Evolutionary conservation across 2,329 filamentous ascomycete genomes (phyloP).

Genomic region (Xylaria sp.): DNA sequence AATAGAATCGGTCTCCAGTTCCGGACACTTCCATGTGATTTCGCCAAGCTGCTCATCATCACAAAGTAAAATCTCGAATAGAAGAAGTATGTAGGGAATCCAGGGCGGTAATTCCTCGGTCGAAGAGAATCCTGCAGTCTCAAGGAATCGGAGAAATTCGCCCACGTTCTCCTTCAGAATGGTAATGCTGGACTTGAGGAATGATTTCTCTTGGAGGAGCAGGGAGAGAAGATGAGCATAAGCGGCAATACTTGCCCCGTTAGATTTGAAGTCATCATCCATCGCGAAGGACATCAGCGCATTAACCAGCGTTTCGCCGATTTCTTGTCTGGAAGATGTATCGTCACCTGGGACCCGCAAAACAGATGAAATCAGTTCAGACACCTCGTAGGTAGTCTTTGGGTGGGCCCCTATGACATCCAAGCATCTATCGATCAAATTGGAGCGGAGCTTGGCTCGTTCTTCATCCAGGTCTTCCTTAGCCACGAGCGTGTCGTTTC

Average conservation of each 20-base stretch:
- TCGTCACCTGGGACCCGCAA: conserved; percentile 51
- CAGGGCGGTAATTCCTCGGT: conserved; percentile 80
- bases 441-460: conserved; percentile 64
- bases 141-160: conserved; percentile 73
- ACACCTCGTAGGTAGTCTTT: conserved; percentile 82
- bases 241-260: conserved; percentile 63
- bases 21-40: conserved; percentile 62
- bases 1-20: conserved; percentile 43
- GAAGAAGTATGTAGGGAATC: conserved; percentile 84
- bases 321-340: conserved; percentile 55
- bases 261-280: conserved; percentile 58
- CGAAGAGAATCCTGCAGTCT: conserved; percentile 59
- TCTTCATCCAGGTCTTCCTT: conserved; percentile 76
- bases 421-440: conserved; percentile 82
- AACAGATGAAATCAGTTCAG: conserved; percentile 76
- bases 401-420: conserved; percentile 86
- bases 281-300: conserved; percentile 68
- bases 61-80: conserved; percentile 84
- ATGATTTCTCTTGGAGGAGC: conserved; percentile 73
- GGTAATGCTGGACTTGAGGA: conserved; percentile 71
- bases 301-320: conserved; percentile 76
- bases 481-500: conserved; percentile 42
- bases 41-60: conserved; percentile 78
- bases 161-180: conserved; percentile 71
- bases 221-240: conserved; percentile 89